Conservation (phyloP, 108 stramenopile genomes). For the Cyclostephanos tholiformis region DNA sequence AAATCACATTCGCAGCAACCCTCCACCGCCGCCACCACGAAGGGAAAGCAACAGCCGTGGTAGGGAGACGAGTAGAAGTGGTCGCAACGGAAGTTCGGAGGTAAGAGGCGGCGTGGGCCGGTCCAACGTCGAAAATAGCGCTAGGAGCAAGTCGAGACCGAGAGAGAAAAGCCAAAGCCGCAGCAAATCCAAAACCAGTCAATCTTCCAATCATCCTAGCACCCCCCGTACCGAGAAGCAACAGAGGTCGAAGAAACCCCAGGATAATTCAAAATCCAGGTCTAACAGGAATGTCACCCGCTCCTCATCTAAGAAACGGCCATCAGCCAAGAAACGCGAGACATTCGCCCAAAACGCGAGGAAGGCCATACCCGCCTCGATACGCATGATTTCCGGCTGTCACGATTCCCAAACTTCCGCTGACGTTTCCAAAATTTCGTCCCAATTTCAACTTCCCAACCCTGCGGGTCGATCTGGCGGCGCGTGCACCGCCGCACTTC, state of each 20-base stretch:
- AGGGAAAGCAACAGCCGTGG: not conserved
- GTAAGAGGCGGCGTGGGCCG: not conserved
- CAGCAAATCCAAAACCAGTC: constrained; percentile 28
- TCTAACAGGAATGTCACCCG: not conserved
- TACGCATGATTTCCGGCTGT: constrained; percentile 91
- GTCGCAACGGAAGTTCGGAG: not conserved
- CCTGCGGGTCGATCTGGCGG: constrained; percentile 80
- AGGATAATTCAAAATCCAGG: constrained; percentile 14
- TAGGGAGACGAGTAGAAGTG: not conserved
- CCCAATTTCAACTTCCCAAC: constrained; percentile 23
- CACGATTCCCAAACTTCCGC: constrained; percentile 83
- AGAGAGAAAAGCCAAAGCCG: constrained; percentile 15
- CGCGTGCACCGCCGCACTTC: constrained; percentile 90
- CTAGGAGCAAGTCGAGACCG: not conserved
- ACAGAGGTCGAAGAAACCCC: not conserved
- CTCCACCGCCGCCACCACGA: constrained; percentile 2
- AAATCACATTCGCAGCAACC: not conserved
- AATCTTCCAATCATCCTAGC: not conserved
- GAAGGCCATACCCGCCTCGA: constrained; percentile 70
- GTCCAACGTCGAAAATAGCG: not conserved
- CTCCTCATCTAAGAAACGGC: constrained; percentile 1
- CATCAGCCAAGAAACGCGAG: constrained; percentile 33
- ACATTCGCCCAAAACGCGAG: constrained; percentile 46
- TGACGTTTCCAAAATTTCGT: constrained; percentile 78
- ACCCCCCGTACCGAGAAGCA: not conserved